Percentiles rank a stretch among this genome's conserved stretches.
Evolutionary conservation across 2,329 filamentous ascomycete species (phyloP).

Genomic region (Nigrograna mackinnonii): DNA sequence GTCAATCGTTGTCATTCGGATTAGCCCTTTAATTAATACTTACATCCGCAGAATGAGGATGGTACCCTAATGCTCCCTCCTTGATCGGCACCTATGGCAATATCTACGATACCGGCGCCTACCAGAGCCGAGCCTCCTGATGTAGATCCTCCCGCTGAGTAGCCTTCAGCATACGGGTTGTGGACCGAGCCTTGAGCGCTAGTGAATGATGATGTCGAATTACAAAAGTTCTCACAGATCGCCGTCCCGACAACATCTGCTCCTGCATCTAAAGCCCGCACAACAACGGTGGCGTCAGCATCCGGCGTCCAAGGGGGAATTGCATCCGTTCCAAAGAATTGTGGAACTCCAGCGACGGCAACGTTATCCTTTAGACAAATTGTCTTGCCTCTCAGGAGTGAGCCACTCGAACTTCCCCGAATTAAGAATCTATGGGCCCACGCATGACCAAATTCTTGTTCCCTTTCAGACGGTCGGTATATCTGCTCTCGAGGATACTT

Average conservation of each 20-base stretch:
- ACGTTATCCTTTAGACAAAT: constrained; percentile 37
- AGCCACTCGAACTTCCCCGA: constrained; percentile 18
- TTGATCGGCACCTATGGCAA: constrained; percentile 54
- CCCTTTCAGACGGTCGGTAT: constrained; percentile 31
- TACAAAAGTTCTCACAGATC: constrained; percentile 37
- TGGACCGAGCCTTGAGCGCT: constrained; percentile 49
- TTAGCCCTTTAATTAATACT: not conserved
- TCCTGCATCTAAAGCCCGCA: constrained; percentile 30
- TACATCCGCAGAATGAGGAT: constrained; percentile 33
- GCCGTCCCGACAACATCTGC: constrained; percentile 31
- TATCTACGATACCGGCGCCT: constrained; percentile 46
- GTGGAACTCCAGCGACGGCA: constrained; percentile 32
- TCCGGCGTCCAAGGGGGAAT: constrained; percentile 21
- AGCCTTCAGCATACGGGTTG: constrained; percentile 50
- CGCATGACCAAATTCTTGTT: constrained; percentile 42
- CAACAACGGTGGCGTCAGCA: constrained; percentile 32
- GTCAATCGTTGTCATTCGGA: not conserved
- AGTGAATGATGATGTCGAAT: constrained; percentile 32
- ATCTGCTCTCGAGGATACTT: constrained; percentile 42
- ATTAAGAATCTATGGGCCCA: constrained; percentile 50
- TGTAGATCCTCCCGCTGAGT: constrained; percentile 55
- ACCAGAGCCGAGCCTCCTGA: constrained; percentile 54
- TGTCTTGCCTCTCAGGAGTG: constrained; percentile 41
- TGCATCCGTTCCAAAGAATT: constrained; percentile 34
- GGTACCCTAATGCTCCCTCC: constrained; percentile 53